These are phyloP conservation scores for Brasenia schreberi DNA, from an alignment of 164 flowering plant genomes.

Conservation along the genomic window DNA sequence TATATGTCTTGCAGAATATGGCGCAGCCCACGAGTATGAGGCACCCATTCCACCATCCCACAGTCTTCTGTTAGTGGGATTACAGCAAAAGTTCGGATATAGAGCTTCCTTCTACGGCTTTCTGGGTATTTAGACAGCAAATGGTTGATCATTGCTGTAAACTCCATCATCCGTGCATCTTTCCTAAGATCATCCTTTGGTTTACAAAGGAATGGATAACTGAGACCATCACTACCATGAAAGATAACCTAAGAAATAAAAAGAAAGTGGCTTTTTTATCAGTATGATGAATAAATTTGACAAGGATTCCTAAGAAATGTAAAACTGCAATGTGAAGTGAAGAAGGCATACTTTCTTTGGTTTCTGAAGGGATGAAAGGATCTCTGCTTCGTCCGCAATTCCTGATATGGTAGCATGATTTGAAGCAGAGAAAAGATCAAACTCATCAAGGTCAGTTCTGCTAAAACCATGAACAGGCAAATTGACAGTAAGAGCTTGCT, in stretches of 20 bases:
- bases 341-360: constrained; percentile 67
- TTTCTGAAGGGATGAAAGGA: constrained; percentile 94
- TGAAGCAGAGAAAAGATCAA: constrained; percentile 49
- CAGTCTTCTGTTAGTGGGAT: constrained; percentile 97
- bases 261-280: not conserved
- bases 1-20: constrained; percentile 98
- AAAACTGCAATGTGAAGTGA: no score
- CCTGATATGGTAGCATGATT: constrained; percentile 85
- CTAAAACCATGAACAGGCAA: constrained; percentile 50
- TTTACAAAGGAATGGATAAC: constrained; percentile 91
- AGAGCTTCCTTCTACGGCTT: constrained; percentile 97
- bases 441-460: constrained; percentile 19
- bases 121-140: constrained; percentile 83
- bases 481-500: constrained; percentile 77
- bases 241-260: constrained; percentile 50
- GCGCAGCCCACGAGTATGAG: constrained; percentile 98
- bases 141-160: constrained; percentile 91
- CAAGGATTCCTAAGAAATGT: no score
- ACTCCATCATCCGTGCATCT: constrained; percentile 99
- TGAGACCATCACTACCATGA: constrained; percentile 87
- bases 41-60: constrained; percentile 99
- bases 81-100: constrained; percentile 94
- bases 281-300: no score
- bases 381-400: constrained; percentile 94
- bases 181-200: constrained; percentile 99